These are phyloP conservation scores for Malus sieversii DNA, from an alignment of 306 rosid species.

Conservation along the genomic window DNA sequence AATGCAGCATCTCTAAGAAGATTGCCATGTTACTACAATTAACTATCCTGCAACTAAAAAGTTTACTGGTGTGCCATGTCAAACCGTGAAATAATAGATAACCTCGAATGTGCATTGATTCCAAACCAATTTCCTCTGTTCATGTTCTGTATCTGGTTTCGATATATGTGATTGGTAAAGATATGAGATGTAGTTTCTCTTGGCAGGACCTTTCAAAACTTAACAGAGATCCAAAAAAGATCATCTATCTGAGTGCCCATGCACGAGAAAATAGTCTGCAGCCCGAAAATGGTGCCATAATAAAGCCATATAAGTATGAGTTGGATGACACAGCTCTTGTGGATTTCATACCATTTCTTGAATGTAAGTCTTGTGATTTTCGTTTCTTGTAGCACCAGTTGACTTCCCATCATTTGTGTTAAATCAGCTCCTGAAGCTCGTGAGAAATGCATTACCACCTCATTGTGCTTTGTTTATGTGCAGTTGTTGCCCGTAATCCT, in stretches of 20 bases:
- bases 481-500: slow-evolving; percentile 88
- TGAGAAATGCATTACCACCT: slow-evolving; percentile 16
- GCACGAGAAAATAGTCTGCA: slow-evolving; percentile 82
- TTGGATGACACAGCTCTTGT: slow-evolving; percentile 73
- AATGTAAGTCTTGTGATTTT: slow-evolving; percentile 49
- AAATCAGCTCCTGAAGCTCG: background rate
- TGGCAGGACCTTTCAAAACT: slow-evolving; percentile 87
- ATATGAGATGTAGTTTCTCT: slow-evolving; percentile 3
- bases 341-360: slow-evolving; percentile 92
- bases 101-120: background rate
- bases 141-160: background rate
- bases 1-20: background rate
- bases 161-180: background rate
- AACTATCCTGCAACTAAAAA: background rate
- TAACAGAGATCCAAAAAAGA: slow-evolving; percentile 76
- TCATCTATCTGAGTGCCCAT: slow-evolving; percentile 87
- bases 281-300: slow-evolving; percentile 66
- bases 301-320: slow-evolving; percentile 78
- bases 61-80: background rate
- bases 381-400: slow-evolving; percentile 2
- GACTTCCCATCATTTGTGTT: background rate
- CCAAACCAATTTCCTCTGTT: background rate
- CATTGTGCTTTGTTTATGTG: slow-evolving; percentile 18
- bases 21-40: background rate
- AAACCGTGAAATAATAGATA: background rate